Conservation (phyloP, 208 protist genomes). For the Lotmaria passim region DNA sequence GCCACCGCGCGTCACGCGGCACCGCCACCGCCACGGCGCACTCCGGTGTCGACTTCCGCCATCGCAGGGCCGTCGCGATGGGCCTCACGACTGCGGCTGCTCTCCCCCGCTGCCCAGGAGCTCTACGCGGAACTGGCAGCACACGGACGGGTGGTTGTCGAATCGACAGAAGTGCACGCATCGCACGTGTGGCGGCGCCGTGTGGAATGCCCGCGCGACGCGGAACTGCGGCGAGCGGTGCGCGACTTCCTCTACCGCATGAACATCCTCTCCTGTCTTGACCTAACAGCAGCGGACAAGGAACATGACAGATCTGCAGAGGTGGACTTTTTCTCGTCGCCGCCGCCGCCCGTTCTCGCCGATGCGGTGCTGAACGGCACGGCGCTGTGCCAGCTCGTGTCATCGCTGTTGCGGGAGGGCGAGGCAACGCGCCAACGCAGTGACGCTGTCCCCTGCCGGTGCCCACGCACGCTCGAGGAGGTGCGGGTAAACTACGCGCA, state of each 20-base stretch:
- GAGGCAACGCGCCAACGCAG: background rate
- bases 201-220: slow-evolving; percentile 21
- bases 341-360: slow-evolving; percentile 33
- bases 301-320: slow-evolving; percentile 1
- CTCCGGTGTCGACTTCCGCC: background rate
- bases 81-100: slow-evolving; percentile 2
- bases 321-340: no score
- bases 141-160: background rate
- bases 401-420: slow-evolving; percentile 17
- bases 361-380: slow-evolving; percentile 78
- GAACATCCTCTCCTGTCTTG: slow-evolving; percentile 55
- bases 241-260: slow-evolving; percentile 77
- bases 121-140: slow-evolving; percentile 26
- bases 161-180: background rate
- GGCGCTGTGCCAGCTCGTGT: slow-evolving; percentile 62
- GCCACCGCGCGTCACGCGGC: background rate
- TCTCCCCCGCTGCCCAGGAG: slow-evolving; percentile 3
- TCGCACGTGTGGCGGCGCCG: slow-evolving; percentile 21
- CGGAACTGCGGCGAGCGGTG: slow-evolving; percentile 44
- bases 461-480: slow-evolving; percentile 49
- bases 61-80: slow-evolving; percentile 8
- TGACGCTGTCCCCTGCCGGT: slow-evolving; percentile 35
- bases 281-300: slow-evolving; percentile 1
- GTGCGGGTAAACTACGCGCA: slow-evolving; percentile 55
- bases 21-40: background rate